Evolutionary conservation across 805 yeast species (phyloP).

Genomic region (Ogataea nakhonphanomensis): DNA sequence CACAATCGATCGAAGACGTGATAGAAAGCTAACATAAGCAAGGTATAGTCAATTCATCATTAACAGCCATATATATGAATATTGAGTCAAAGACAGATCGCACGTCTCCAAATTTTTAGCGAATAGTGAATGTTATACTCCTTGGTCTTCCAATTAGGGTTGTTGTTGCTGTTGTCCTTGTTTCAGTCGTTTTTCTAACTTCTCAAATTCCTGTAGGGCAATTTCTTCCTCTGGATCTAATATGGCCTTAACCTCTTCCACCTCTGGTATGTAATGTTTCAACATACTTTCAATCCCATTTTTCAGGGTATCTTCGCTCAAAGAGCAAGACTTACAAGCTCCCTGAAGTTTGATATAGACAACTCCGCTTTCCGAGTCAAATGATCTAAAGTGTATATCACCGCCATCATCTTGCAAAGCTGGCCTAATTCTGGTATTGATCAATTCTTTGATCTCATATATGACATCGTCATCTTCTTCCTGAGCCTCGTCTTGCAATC

Average conservation of each 20-base stretch:
- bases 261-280: conserved; percentile 68
- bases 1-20: not conserved
- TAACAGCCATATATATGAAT: not conserved
- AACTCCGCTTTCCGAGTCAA: conserved; percentile 53
- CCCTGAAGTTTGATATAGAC: conserved; percentile 61
- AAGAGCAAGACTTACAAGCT: conserved; percentile 71
- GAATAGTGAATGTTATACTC: not conserved
- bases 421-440: conserved; percentile 68
- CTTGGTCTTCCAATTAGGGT: not conserved
- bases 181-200: conserved; percentile 62
- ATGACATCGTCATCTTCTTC: conserved; percentile 68
- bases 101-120: not conserved
- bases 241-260: conserved; percentile 46
- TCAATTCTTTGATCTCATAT: conserved; percentile 64
- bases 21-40: too few species aligned
- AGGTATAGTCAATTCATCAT: not conserved
- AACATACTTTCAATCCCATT: conserved; percentile 71
- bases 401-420: conserved; percentile 78
- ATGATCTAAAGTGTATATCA: conserved; percentile 62
- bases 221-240: conserved; percentile 45
- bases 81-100: not conserved
- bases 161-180: conserved; percentile 18
- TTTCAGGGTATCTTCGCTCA: conserved; percentile 61
- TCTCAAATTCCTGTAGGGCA: conserved; percentile 79
- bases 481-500: conserved; percentile 28